Percentiles rank a stretch among this genome's conserved stretches.
Evolutionary conservation across 164 flowering plant genomes (phyloP).

Genomic region (Berberis thunbergii): DNA sequence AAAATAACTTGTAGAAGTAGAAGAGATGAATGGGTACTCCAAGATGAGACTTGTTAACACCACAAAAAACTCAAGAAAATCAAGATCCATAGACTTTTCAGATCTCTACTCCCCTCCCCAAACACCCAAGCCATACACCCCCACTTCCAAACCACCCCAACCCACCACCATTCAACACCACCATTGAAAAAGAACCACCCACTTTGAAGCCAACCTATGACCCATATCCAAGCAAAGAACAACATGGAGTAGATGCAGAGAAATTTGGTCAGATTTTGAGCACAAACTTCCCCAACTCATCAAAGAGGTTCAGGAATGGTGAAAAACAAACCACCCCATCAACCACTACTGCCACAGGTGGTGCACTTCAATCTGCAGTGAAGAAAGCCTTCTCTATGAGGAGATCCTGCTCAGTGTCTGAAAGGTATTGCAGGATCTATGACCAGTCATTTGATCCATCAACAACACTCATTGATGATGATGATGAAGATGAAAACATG

Average conservation of each 20-base stretch:
- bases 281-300: slow-evolving; percentile 29
- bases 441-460: slow-evolving; percentile 32
- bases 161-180: background rate
- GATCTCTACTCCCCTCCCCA: slow-evolving; percentile 21
- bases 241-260: slow-evolving; percentile 15
- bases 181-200: slow-evolving; percentile 1
- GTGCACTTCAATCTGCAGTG: slow-evolving; percentile 19
- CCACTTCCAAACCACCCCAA: slow-evolving; percentile 3
- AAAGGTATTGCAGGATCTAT: slow-evolving; percentile 54
- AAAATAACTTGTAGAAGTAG: background rate
- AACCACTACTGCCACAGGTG: too few species aligned
- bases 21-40: slow-evolving; percentile 38
- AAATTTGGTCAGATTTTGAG: slow-evolving; percentile 19
- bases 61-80: slow-evolving; percentile 15
- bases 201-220: background rate
- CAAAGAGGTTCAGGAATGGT: slow-evolving; percentile 15
- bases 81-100: slow-evolving; percentile 43
- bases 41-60: slow-evolving; percentile 25
- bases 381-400: slow-evolving; percentile 44
- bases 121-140: slow-evolving; percentile 8
- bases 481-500: slow-evolving; percentile 12
- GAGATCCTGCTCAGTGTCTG: slow-evolving; percentile 53
- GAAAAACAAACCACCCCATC: slow-evolving; percentile 8
- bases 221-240: slow-evolving; percentile 6
- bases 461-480: background rate